Conservation (phyloP, 1,284 basidiomycete genomes). For the Vanrija sp. region DNA sequence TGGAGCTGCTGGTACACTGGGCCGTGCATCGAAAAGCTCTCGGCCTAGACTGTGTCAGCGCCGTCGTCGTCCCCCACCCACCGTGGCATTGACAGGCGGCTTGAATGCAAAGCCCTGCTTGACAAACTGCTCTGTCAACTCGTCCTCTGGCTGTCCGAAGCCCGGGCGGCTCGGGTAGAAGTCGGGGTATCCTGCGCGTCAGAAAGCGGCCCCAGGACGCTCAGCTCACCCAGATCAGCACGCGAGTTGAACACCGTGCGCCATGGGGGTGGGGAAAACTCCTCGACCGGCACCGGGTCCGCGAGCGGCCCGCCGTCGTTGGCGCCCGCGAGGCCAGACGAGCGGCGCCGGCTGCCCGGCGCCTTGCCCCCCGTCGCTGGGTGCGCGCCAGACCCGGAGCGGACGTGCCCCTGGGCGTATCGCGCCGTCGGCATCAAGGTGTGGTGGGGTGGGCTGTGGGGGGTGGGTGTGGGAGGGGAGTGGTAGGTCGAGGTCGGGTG, state of each 20-base stretch:
- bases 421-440: constrained; percentile 5
- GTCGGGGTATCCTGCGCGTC: constrained; percentile 66
- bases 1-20: constrained; percentile 54
- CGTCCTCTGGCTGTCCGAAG: constrained; percentile 80
- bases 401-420: constrained; percentile 6
- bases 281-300: constrained; percentile 36
- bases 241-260: constrained; percentile 39
- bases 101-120: constrained; percentile 69
- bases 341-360: constrained; percentile 4
- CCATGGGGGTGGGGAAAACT: constrained; percentile 45
- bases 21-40: constrained; percentile 56
- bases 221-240: constrained; percentile 42
- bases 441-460: constrained; percentile 1
- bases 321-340: constrained; percentile 1
- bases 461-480: not conserved
- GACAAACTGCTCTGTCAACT: constrained; percentile 69
- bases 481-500: not conserved
- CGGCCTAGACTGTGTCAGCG: constrained; percentile 47
- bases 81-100: constrained; percentile 53
- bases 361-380: not conserved
- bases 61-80: not conserved
- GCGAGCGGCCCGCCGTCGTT: constrained; percentile 12
- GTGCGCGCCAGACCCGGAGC: not conserved
- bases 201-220: not conserved
- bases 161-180: constrained; percentile 78